Conservation (phyloP, 495 filamentous ascomycete genomes). For the Penicillium maclennaniae region DNA sequence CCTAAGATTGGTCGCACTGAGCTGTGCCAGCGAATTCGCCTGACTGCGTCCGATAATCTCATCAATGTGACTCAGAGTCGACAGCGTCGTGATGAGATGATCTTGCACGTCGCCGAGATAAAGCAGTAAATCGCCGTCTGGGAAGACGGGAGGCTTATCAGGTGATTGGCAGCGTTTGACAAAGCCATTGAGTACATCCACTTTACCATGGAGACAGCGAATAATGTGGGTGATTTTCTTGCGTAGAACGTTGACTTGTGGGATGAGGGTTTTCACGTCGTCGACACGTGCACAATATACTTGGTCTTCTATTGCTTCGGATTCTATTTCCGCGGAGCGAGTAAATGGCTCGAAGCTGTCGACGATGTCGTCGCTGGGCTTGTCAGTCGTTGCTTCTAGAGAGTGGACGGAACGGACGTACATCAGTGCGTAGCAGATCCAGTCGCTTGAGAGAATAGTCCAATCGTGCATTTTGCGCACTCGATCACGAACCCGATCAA, state of each 20-base stretch:
- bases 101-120: slow-evolving; percentile 96
- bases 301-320: slow-evolving; percentile 86
- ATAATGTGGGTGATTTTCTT: slow-evolving; percentile 89
- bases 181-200: slow-evolving; percentile 93
- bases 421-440: slow-evolving; percentile 98
- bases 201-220: slow-evolving; percentile 83
- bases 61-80: slow-evolving; percentile 83
- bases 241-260: slow-evolving; percentile 76
- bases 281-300: slow-evolving; percentile 82
- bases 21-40: slow-evolving; percentile 87
- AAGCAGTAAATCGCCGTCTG: slow-evolving; percentile 81
- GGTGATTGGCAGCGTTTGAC: slow-evolving; percentile 84
- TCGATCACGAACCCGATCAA: slow-evolving; percentile 72
- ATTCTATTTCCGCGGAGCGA: slow-evolving; percentile 68
- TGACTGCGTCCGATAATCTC: slow-evolving; percentile 87
- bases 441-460: slow-evolving; percentile 79
- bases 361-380: slow-evolving; percentile 79
- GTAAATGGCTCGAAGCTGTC: slow-evolving; percentile 86
- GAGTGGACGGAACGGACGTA: slow-evolving; percentile 37
- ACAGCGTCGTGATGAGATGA: slow-evolving; percentile 95
- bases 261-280: slow-evolving; percentile 74
- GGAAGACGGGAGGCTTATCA: slow-evolving; percentile 79
- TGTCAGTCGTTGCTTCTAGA: slow-evolving; percentile 16
- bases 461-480: slow-evolving; percentile 84
- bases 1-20: slow-evolving; percentile 77